phyloP scores from a whole-genome alignment of 1,139 yeast species.

The Pichia sp. region DNA sequence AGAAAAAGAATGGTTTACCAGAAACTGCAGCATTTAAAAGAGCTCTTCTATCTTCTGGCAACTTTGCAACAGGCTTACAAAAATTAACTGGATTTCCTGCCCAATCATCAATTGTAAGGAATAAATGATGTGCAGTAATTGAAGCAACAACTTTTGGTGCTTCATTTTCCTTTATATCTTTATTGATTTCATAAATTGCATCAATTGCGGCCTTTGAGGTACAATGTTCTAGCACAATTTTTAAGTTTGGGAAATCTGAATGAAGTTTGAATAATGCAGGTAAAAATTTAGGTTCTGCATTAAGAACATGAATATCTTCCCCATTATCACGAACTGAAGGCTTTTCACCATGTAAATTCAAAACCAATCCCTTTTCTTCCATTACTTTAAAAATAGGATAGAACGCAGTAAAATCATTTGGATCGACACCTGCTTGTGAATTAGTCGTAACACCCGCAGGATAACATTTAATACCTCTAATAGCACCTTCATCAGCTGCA shows the following conservation, averaged over 20 bases:
- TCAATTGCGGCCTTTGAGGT: conserved; percentile 86
- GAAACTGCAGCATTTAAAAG: conserved; percentile 82
- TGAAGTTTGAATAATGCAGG: conserved; percentile 87
- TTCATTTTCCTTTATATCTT: conserved; percentile 38
- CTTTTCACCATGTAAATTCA: conserved; percentile 93
- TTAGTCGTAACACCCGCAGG: conserved; percentile 99
- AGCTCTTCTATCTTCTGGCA: conserved; percentile 78
- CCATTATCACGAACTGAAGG: conserved; percentile 47
- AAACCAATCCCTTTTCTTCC: conserved; percentile 68
- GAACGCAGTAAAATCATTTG: conserved; percentile 79
- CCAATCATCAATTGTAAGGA: conserved; percentile 87
- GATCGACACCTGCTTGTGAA: conserved; percentile 88
- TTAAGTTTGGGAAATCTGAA: conserved; percentile 74
- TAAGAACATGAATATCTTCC: conserved; percentile 68
- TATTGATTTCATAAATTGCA: conserved; percentile 64
- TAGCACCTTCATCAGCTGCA: conserved; percentile 68
- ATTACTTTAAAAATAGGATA: conserved; percentile 86
- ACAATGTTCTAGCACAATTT: conserved; percentile 90
- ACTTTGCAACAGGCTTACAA: conserved; percentile 96
- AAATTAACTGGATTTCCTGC: conserved; percentile 93
- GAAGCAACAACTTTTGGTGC: conserved; percentile 73
- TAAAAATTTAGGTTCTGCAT: conserved; percentile 87
- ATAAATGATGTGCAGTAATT: conserved; percentile 92
- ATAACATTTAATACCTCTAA: conserved; percentile 86
- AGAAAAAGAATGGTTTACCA: conserved; percentile 89